Evolutionary conservation across 2,329 filamentous ascomycete genomes (phyloP).

Genomic region (Cercospora citrullina): DNA sequence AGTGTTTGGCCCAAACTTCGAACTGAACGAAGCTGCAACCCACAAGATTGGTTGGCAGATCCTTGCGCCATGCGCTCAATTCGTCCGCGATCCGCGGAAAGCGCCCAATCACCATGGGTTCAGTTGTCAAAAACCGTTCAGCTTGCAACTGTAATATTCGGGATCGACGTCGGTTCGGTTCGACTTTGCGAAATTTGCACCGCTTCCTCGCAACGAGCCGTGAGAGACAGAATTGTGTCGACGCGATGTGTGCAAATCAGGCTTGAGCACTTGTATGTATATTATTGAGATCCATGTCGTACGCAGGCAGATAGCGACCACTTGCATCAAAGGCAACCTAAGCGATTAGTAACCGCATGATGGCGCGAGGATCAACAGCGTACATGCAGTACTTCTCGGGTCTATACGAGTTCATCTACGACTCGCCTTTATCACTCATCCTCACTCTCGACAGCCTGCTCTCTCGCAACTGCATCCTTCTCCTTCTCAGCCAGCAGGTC

Average conservation of each 20-base stretch:
- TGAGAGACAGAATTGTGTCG: too few relatives aligned
- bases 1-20: background rate
- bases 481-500: slow-evolving; percentile 35
- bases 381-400: background rate
- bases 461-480: slow-evolving; percentile 21
- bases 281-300: too few relatives aligned
- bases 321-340: too few relatives aligned
- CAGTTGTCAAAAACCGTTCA: background rate
- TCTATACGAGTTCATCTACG: background rate
- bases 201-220: too few relatives aligned
- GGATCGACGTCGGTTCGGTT: background rate
- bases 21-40: background rate
- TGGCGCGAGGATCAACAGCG: background rate
- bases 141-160: background rate
- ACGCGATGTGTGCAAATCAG: too few relatives aligned
- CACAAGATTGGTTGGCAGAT: background rate
- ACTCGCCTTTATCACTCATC: slow-evolving; percentile 5
- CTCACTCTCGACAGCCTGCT: slow-evolving; percentile 14
- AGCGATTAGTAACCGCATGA: background rate
- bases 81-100: background rate
- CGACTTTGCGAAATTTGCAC: too few relatives aligned
- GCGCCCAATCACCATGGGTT: background rate
- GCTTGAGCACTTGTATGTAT: too few relatives aligned
- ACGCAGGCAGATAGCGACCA: too few relatives aligned
- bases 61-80: background rate